These are phyloP conservation scores for Arachnomyces sp. DNA, from an alignment of 2,329 filamentous ascomycete genomes.

Conservation along the genomic window DNA sequence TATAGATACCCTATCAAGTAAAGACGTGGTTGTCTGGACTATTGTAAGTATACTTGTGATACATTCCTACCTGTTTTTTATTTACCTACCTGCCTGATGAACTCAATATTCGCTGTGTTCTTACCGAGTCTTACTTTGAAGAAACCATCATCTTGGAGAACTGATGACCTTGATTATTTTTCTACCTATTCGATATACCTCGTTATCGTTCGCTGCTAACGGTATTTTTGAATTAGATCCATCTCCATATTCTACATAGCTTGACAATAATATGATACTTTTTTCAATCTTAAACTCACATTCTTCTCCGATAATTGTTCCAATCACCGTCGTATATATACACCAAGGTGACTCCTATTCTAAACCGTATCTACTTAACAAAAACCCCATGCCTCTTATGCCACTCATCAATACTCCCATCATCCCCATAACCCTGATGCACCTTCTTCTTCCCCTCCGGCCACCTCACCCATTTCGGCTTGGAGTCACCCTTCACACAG, in stretches of 20 bases:
- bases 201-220: constrained; percentile 16
- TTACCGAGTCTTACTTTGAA: constrained; percentile 54
- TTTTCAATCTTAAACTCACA: no score
- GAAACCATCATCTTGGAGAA: constrained; percentile 61
- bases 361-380: constrained; percentile 18
- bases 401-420: constrained; percentile 38
- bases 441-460: constrained; percentile 41
- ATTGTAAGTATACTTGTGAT: constrained; percentile 6
- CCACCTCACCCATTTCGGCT: constrained; percentile 41
- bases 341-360: no score
- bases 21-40: not conserved
- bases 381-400: constrained; percentile 37
- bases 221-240: constrained; percentile 9
- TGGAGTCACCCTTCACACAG: constrained; percentile 38
- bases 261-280: no score
- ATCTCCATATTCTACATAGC: not conserved
- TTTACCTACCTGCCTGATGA: constrained; percentile 46
- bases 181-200: not conserved
- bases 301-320: no score
- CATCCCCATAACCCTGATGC: constrained; percentile 29
- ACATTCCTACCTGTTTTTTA: constrained; percentile 10
- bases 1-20: not conserved
- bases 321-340: no score
- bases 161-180: constrained; percentile 36
- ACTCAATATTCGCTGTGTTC: constrained; percentile 57